A percentile compares a stretch with the other conserved stretches of the same genome.
Evolutionary conservation across 192 early-diverging fungal genomes (phyloP).

Genomic region (Linnemannia exigua): DNA sequence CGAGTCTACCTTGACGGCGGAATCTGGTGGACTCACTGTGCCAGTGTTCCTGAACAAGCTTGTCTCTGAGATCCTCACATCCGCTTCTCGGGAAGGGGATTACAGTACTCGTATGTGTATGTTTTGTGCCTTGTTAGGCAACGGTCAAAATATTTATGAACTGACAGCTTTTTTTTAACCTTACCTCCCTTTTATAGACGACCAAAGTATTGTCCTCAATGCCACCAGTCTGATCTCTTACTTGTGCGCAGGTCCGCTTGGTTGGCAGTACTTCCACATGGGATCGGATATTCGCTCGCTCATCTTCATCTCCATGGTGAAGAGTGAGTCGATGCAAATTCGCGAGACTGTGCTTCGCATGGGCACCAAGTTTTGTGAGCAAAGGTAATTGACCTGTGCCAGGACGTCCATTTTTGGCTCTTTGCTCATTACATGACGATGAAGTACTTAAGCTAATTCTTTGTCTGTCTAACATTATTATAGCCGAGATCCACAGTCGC

Average conservation of each 20-base stretch:
- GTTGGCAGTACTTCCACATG: conserved; percentile 44
- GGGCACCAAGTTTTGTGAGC: conserved; percentile 43
- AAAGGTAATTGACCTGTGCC: conserved; percentile 28
- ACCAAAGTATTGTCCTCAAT: conserved; percentile 52
- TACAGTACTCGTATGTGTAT: conserved; percentile 17
- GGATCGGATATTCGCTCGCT: conserved; percentile 43
- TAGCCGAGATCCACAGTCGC: not conserved
- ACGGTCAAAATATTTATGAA: no score
- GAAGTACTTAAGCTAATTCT: not conserved
- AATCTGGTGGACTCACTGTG: conserved; percentile 22
- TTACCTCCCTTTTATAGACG: conserved; percentile 21
- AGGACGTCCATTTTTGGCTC: not conserved
- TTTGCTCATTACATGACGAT: not conserved
- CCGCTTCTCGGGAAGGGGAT: conserved; percentile 35
- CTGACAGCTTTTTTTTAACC: not conserved
- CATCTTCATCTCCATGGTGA: conserved; percentile 50
- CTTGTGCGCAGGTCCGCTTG: conserved; percentile 38
- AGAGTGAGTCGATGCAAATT: conserved; percentile 54
- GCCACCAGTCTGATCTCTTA: conserved; percentile 48
- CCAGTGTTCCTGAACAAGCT: conserved; percentile 39
- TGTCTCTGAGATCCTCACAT: conserved; percentile 44
- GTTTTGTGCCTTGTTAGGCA: not conserved
- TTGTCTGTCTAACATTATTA: not conserved
- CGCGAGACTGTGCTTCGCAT: conserved; percentile 45
- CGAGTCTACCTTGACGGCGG: conserved; percentile 9